Conservation (phyloP, 1,284 basidiomycete species). For the Cryptococcus sp. region DNA sequence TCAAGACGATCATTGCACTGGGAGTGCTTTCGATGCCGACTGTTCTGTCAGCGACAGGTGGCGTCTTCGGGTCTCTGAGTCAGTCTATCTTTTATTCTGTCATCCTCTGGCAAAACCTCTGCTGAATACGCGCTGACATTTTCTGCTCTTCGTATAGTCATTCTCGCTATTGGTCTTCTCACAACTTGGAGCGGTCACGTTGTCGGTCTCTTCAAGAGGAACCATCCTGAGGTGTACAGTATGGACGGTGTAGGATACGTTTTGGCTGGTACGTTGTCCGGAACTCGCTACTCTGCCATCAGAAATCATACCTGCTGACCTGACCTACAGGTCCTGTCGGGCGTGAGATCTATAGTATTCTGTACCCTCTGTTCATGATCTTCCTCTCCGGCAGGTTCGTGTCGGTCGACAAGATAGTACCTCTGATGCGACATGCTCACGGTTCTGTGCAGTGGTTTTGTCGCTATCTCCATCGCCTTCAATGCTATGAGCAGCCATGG, state of each 20-base stretch:
- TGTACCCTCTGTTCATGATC: constrained; percentile 30
- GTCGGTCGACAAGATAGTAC: background rate
- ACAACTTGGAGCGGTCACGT: constrained; percentile 24
- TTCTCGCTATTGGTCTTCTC: constrained; percentile 24
- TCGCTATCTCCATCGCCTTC: constrained; percentile 37
- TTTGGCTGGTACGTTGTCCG: constrained; percentile 25
- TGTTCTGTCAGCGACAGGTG: constrained; percentile 23
- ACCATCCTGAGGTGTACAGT: constrained; percentile 35
- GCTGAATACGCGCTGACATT: background rate
- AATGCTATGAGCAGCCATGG: constrained; percentile 36
- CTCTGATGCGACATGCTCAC: too few relatives aligned
- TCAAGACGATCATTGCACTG: constrained; percentile 39
- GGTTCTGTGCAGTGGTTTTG: constrained; percentile 20
- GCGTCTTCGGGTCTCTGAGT: constrained; percentile 36
- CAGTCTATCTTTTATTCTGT: constrained; percentile 1
- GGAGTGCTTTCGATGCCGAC: constrained; percentile 37
- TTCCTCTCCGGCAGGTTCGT: constrained; percentile 10
- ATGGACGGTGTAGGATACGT: constrained; percentile 29
- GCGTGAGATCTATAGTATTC: constrained; percentile 26
- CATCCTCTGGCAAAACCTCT: too few relatives aligned
- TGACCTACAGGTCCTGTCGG: constrained; percentile 16
- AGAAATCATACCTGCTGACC: background rate
- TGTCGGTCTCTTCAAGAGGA: constrained; percentile 30
- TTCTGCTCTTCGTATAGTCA: constrained; percentile 7
- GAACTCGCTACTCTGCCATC: background rate